These are phyloP conservation scores for Yamadazyma ubonensis DNA, from an alignment of 805 yeast species.

Conservation along the genomic window DNA sequence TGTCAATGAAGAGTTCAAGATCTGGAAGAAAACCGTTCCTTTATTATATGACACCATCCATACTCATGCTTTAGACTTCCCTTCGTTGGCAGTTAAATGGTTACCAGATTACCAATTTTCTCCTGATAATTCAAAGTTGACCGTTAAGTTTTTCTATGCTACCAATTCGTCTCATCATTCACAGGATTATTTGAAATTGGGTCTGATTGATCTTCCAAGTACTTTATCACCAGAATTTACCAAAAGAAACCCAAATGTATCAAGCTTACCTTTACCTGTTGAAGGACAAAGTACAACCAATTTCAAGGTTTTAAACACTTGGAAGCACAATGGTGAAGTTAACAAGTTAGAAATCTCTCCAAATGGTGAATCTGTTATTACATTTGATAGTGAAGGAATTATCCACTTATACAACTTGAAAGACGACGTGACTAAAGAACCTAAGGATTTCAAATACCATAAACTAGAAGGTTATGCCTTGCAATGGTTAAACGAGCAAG, in stretches of 20 bases:
- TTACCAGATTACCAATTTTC: conserved; percentile 46
- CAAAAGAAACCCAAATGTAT: conserved; percentile 23
- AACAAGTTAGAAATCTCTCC: conserved; percentile 60
- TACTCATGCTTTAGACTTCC: conserved; percentile 67
- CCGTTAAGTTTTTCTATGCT: conserved; percentile 46
- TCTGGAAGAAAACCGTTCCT: conserved; percentile 86
- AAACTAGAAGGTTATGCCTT: conserved; percentile 66
- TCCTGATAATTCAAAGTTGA: conserved; percentile 29
- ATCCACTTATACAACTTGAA: conserved; percentile 43
- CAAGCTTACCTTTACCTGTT: conserved; percentile 24
- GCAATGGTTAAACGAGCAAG: conserved; percentile 56
- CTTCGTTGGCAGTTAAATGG: conserved; percentile 71
- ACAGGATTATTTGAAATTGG: conserved; percentile 47
- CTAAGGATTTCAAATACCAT: conserved; percentile 51
- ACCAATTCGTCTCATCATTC: conserved; percentile 43
- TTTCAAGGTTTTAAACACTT: conserved; percentile 45
- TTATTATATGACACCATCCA: conserved; percentile 71
- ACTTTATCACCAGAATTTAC: conserved; percentile 43
- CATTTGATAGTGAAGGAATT: conserved; percentile 54
- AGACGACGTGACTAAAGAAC: conserved; percentile 15
- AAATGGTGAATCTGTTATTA: conserved; percentile 47
- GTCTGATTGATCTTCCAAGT: conserved; percentile 47
- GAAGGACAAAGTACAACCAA: conserved; percentile 19
- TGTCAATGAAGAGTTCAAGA: conserved; percentile 68
- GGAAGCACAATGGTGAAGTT: conserved; percentile 68